Percentiles rank a stretch among this genome's conserved stretches.
Conservation (phyloP, 345 rosid species). For the Corchorus capsularis region DNA sequence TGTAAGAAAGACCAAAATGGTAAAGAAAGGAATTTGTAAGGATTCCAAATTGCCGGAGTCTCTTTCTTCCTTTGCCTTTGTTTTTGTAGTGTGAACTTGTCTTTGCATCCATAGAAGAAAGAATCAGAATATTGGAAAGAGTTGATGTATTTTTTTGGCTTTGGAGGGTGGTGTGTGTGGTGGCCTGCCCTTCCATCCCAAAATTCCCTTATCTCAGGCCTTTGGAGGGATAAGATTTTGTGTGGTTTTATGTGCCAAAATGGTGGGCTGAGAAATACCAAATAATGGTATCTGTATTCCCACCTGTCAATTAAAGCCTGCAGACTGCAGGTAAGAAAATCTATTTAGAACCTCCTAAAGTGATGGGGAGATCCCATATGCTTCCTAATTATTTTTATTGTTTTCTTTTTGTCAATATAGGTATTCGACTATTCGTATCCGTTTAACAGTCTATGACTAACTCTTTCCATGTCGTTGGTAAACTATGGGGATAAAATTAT, state of each 20-base stretch:
- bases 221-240: slow-evolving; percentile 17
- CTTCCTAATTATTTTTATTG: slow-evolving; percentile 5
- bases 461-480: no score
- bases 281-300: slow-evolving; percentile 17
- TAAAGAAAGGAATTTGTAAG: slow-evolving; percentile 17
- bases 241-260: not conserved
- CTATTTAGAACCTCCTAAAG: slow-evolving; percentile 15
- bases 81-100: slow-evolving; percentile 32
- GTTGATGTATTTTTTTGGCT: not conserved
- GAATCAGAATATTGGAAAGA: slow-evolving; percentile 37
- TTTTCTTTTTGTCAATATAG: not conserved
- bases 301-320: slow-evolving; percentile 13
- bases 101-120: slow-evolving; percentile 28
- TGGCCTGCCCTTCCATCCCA: slow-evolving; percentile 17
- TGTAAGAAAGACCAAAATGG: not conserved
- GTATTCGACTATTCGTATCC: no score
- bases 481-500: no score
- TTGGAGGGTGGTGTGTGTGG: not conserved
- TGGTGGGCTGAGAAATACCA: slow-evolving; percentile 10
- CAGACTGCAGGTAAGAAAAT: slow-evolving; percentile 14
- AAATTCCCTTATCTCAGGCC: slow-evolving; percentile 25
- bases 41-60: slow-evolving; percentile 31
- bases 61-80: slow-evolving; percentile 3
- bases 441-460: no score
- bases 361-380: slow-evolving; percentile 23